Evolutionary conservation across 176 grass and related monocot species (phyloP), one percentile per base, ranked within the genome.

Genomic region (Carex myosuroides): DNA sequence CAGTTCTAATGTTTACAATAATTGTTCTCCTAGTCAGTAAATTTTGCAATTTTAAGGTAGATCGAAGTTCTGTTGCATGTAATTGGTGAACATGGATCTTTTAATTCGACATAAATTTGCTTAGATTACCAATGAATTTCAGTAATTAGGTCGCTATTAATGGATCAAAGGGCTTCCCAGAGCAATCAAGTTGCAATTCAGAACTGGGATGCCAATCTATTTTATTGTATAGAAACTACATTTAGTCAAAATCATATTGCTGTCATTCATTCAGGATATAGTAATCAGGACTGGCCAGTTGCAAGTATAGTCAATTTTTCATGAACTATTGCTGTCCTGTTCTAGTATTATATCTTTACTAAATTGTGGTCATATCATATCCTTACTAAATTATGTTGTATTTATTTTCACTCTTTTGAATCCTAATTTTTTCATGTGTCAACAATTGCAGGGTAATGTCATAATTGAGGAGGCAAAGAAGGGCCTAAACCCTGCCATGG

Each of bases 401-500:
- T 75, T 16, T 54, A 14, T 75, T 16, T 75, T 14, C 46, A 75
- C 10, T 75, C 44, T 53, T 72, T 67, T 16, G 13, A 5, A 17
- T 68, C 21, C 21, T 54, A 53, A 52, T 75, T 54, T 29, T 52
- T 75, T 26, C 4, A 29, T 9, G 50, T 77, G n/a, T 58, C 44
- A 2, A n/a, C 10, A 21, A 91, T 74, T 81, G 14, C 78, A 94
- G 95, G 92, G 86, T 68, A 94, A 98, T 83, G 86, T 98, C 8
- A 80, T 98, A 80, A 94, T 88, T 11, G 89, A 98, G 77, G 90
- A 94, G 86, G 91, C 79, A 44, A 87, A 55, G 81, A 98, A 88
- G 80, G 95, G 95, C 44, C 67, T 98, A 58, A 98, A 98, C 91
- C 91, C 95, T 41, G 92, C 89, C 76, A 91, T 98, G 95, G 70